phyloP scores from a whole-genome alignment of 2,329 filamentous ascomycete species.

The Aphanocladium album region DNA sequence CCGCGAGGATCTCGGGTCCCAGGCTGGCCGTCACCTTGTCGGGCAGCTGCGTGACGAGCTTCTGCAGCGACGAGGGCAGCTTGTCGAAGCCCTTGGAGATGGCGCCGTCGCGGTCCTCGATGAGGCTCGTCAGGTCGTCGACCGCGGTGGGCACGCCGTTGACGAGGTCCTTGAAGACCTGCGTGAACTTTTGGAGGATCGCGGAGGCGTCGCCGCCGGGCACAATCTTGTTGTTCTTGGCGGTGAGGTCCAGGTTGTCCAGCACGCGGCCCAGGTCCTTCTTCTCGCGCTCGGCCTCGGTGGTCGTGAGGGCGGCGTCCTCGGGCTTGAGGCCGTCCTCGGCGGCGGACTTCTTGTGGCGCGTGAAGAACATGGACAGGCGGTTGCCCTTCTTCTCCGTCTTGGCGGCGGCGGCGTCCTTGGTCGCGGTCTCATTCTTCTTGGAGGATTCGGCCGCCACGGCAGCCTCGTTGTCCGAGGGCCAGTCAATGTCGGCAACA shows the following conservation, averaged over 20 bases:
- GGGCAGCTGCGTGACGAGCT: conserved; percentile 78
- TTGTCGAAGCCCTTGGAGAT: conserved; percentile 57
- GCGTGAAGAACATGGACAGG: conserved; percentile 31
- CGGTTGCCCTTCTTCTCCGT: conserved; percentile 32
- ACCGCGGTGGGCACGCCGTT: conserved; percentile 93
- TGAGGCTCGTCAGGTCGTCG: conserved; percentile 66
- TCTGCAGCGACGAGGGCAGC: conserved; percentile 75
- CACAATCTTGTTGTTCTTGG: conserved; percentile 81
- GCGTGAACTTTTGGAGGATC: conserved; percentile 76
- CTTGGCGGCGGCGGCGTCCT: conserved; percentile 20
- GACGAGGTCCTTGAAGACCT: conserved; percentile 86
- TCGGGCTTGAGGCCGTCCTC: conserved; percentile 28
- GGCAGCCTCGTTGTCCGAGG: conserved; percentile 28
- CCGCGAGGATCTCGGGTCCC: conserved; percentile 77
- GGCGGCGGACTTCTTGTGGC: conserved; percentile 36
- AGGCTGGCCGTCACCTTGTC: conserved; percentile 72
- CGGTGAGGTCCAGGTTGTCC: conserved; percentile 76
- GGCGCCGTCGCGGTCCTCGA: conserved; percentile 58
- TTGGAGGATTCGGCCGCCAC: conserved; percentile 11
- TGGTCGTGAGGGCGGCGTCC: conserved; percentile 23
- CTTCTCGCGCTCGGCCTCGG: conserved; percentile 44
- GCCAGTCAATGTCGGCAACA: conserved; percentile 47
- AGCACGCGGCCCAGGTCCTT: conserved; percentile 78
- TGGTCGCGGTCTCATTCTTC: conserved; percentile 5
- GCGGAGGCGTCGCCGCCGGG: conserved; percentile 73